Evolutionary conservation across 306 rosid genomes (phyloP).

Genomic region (Quercus gilva): DNA sequence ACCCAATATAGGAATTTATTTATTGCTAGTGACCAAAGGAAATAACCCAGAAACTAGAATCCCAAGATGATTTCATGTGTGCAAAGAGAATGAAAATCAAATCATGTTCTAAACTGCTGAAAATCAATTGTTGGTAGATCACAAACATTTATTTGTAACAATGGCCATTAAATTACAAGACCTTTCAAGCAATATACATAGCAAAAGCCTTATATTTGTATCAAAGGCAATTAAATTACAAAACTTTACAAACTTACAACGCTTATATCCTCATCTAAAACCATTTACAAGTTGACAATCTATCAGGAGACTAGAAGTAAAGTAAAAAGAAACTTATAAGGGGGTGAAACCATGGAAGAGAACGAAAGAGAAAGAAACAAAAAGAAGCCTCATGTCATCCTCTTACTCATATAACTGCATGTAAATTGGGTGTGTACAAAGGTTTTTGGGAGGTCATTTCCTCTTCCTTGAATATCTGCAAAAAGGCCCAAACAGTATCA

Average conservation of each 20-base stretch:
- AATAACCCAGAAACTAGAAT: too few relatives aligned
- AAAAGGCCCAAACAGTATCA: neutral
- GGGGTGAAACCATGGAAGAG: too few relatives aligned
- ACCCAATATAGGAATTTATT: too few relatives aligned
- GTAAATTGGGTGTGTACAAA: constrained; percentile 26
- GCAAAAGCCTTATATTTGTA: neutral
- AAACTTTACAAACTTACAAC: neutral
- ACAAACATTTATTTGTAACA: too few relatives aligned
- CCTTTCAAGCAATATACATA: too few relatives aligned
- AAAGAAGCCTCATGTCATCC: constrained; percentile 36
- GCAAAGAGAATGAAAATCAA: too few relatives aligned
- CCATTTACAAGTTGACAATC: constrained; percentile 4
- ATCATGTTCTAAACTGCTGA: too few relatives aligned
- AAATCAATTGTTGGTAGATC: too few relatives aligned
- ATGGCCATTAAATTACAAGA: too few relatives aligned
- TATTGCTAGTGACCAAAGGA: too few relatives aligned
- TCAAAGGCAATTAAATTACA: neutral
- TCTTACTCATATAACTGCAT: constrained; percentile 49
- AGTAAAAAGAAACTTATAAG: neutral
- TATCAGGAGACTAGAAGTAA: neutral
- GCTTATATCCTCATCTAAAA: neutral
- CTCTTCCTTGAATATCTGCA: constrained; percentile 28
- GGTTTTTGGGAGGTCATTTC: constrained; percentile 16
- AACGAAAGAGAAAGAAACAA: neutral
- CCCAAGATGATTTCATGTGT: too few relatives aligned